A percentile compares a stretch with the other conserved stretches of the same genome.
phyloP scores from a whole-genome alignment of 441 rosid genomes.

The Oxalis stricta region DNA sequence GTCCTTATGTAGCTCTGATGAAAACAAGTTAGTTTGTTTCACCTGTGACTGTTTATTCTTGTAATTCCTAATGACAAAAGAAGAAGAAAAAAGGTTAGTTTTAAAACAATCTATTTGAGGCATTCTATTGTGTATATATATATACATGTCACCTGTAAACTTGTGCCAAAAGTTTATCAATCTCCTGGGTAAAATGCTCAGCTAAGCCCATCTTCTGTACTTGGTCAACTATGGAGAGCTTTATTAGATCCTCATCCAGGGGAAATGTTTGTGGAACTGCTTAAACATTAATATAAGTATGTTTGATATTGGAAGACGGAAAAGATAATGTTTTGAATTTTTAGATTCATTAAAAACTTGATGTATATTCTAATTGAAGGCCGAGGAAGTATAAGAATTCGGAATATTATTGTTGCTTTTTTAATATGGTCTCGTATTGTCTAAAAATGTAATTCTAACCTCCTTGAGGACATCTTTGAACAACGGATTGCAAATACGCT shows the following conservation, averaged over 20 bases:
- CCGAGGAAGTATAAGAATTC: no score
- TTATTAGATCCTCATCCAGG: slow-evolving; percentile 32
- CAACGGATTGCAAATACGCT: slow-evolving; percentile 31
- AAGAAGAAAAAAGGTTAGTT: neutral
- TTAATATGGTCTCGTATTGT: no score
- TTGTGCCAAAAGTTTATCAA: slow-evolving; percentile 20
- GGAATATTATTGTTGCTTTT: no score
- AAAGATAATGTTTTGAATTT: no score
- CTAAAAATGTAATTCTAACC: no score
- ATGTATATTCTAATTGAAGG: no score
- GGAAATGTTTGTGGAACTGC: slow-evolving; percentile 37
- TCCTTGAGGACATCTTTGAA: slow-evolving; percentile 22
- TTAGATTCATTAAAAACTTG: no score
- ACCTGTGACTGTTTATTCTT: slow-evolving; percentile 4
- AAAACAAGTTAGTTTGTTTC: slow-evolving; percentile 2
- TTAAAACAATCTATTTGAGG: neutral
- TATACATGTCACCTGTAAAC: slow-evolving; percentile 33
- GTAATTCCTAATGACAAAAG: slow-evolving; percentile 17
- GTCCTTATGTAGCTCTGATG: slow-evolving; percentile 27
- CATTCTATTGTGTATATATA: no score
- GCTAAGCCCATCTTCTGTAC: slow-evolving; percentile 34
- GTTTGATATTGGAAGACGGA: no score
- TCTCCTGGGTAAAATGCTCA: slow-evolving; percentile 31
- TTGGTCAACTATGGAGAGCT: slow-evolving; percentile 36
- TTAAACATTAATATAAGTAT: neutral